Evolutionary conservation across 1,284 basidiomycete species (phyloP).

Genomic region (Moniliophthora roreri): DNA sequence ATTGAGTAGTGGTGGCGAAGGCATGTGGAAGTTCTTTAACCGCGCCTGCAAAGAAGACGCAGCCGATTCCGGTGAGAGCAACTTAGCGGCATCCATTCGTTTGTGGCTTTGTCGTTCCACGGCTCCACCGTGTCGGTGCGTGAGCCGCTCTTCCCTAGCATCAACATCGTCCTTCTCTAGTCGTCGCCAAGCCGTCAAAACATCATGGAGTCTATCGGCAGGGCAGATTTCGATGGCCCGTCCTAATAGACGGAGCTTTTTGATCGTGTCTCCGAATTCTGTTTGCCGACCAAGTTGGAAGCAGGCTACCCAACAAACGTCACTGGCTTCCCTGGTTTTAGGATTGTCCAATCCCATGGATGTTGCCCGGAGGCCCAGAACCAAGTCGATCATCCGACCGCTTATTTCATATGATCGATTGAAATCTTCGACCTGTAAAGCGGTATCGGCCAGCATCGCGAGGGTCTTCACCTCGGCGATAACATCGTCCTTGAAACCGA

Average conservation of each 20-base stretch:
- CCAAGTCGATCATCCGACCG: slow-evolving; percentile 69
- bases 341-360: slow-evolving; percentile 40
- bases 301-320: slow-evolving; percentile 86
- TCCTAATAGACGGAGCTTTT: slow-evolving; percentile 75
- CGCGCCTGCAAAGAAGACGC: slow-evolving; percentile 56
- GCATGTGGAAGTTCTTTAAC: slow-evolving; percentile 63
- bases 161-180: slow-evolving; percentile 64
- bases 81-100: slow-evolving; percentile 17
- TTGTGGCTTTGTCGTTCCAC: slow-evolving; percentile 22
- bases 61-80: slow-evolving; percentile 26
- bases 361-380: slow-evolving; percentile 46
- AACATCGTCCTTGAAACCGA: slow-evolving; percentile 73
- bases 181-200: slow-evolving; percentile 73
- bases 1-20: slow-evolving; percentile 59
- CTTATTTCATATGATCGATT: slow-evolving; percentile 68
- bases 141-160: slow-evolving; percentile 42
- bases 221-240: slow-evolving; percentile 88
- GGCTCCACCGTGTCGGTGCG: slow-evolving; percentile 26
- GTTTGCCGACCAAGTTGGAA: slow-evolving; percentile 82
- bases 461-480: slow-evolving; percentile 79
- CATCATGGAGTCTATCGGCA: slow-evolving; percentile 69
- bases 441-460: slow-evolving; percentile 86
- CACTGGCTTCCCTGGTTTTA: slow-evolving; percentile 59
- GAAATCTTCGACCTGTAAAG: slow-evolving; percentile 80
- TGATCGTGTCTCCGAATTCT: slow-evolving; percentile 67